These are phyloP conservation scores for Fragaria vesca DNA, from an alignment of 306 rosid genomes.

Conservation along the genomic window DNA sequence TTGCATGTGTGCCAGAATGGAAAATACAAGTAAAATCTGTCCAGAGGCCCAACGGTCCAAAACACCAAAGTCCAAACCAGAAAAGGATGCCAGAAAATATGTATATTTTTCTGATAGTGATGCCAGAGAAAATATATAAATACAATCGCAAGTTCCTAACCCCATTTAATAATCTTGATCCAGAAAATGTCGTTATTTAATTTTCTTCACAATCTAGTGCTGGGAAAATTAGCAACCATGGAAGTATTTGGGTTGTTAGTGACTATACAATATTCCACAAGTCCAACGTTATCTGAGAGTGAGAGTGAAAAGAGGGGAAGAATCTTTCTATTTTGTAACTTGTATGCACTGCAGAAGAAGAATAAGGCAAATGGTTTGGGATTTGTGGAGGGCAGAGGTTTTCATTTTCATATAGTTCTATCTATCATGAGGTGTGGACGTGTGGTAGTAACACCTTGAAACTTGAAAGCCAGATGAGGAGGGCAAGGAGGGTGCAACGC, in stretches of 20 bases:
- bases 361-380: not conserved
- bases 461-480: not conserved
- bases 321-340: not conserved
- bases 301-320: not conserved
- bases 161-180: not conserved
- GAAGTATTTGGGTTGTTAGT: not conserved
- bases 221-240: not conserved
- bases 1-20: not conserved
- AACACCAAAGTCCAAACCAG: constrained; percentile 15
- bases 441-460: not conserved
- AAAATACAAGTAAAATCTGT: not conserved
- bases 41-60: not conserved
- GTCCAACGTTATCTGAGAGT: not conserved
- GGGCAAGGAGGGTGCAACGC: not conserved
- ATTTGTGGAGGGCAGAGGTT: not conserved
- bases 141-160: not conserved
- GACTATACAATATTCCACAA: not conserved
- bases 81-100: not conserved
- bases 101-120: not conserved
- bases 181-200: not conserved
- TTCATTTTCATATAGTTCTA: not conserved
- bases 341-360: not conserved
- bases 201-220: not conserved
- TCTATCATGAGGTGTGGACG: not conserved
- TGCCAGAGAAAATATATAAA: not conserved